phyloP scores from a whole-genome alignment of 495 filamentous ascomycete genomes.

The Hypoxylon lienhwacheense region DNA sequence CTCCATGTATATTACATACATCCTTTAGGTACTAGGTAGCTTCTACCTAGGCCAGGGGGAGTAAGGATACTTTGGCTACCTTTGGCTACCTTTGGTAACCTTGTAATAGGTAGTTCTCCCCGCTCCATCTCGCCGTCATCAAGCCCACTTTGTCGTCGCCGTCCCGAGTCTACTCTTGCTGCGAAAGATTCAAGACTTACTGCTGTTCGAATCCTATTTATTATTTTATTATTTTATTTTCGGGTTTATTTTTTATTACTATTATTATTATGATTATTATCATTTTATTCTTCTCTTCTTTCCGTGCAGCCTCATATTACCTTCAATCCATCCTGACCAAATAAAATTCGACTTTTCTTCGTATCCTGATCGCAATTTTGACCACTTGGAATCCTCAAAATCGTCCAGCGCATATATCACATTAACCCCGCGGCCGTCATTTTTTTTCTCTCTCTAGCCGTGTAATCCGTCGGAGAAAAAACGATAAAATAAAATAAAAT shows the following conservation, averaged over 20 bases:
- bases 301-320: conserved; percentile 12
- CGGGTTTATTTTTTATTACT: too few species aligned
- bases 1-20: conserved; percentile 13
- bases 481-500: neutral
- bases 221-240: too few species aligned
- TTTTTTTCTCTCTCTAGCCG: too few species aligned
- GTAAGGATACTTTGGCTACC: too few species aligned
- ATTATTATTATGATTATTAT: too few species aligned
- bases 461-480: conserved; percentile 27
- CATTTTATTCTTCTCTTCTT: neutral
- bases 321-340: conserved; percentile 14
- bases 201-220: conserved; percentile 9
- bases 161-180: conserved; percentile 8
- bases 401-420: conserved; percentile 11
- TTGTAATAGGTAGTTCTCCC: conserved; percentile 23
- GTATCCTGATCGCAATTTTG: conserved; percentile 9
- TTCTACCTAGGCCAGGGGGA: too few species aligned
- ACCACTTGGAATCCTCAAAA: conserved; percentile 12
- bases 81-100: too few species aligned
- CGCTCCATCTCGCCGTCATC: conserved; percentile 30
- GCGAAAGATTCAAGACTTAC: conserved; percentile 16
- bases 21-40: conserved; percentile 11
- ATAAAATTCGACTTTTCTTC: neutral
- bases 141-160: conserved; percentile 19
- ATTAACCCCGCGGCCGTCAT: conserved; percentile 5